These are phyloP conservation scores for Cinchona pubescens DNA, from an alignment of 257 asterid genomes.

Conservation along the genomic window DNA sequence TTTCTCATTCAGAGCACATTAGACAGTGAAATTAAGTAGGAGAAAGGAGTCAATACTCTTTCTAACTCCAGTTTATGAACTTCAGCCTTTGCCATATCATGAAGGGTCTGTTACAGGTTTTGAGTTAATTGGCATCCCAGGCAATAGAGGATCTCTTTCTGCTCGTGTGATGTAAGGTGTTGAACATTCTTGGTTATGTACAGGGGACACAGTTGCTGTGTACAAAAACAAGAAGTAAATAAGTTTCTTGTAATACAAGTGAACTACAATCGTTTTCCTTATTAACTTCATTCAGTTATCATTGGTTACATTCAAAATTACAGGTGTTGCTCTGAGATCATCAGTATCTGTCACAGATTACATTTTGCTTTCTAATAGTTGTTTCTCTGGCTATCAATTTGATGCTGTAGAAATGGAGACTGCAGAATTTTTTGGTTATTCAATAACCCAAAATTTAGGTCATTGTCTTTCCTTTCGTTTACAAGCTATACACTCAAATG, in stretches of 20 bases:
- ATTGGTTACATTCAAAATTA: constrained; percentile 15
- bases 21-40: constrained; percentile 32
- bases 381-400: constrained; percentile 2
- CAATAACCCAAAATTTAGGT: not conserved
- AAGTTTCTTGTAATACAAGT: constrained; percentile 3
- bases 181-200: constrained; percentile 30
- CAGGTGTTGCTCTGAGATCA: constrained; percentile 19
- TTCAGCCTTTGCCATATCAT: constrained; percentile 2
- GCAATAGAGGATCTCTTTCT: constrained; percentile 32
- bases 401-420: not conserved
- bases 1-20: constrained; percentile 35
- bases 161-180: constrained; percentile 41
- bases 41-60: not conserved
- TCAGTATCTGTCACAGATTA: no score
- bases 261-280: constrained; percentile 1
- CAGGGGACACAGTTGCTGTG: constrained; percentile 28
- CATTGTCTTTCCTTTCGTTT: not conserved
- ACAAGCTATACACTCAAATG: not conserved
- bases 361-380: no score
- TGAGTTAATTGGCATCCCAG: constrained; percentile 40
- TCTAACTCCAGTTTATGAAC: constrained; percentile 2
- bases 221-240: constrained; percentile 22
- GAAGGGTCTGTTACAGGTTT: constrained; percentile 5
- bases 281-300: not conserved
- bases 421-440: not conserved